Evolutionary conservation across 805 yeast species (phyloP), one percentile per base, ranked within the genome.

Genomic region (Nakazawaea ishiwadae): DNA sequence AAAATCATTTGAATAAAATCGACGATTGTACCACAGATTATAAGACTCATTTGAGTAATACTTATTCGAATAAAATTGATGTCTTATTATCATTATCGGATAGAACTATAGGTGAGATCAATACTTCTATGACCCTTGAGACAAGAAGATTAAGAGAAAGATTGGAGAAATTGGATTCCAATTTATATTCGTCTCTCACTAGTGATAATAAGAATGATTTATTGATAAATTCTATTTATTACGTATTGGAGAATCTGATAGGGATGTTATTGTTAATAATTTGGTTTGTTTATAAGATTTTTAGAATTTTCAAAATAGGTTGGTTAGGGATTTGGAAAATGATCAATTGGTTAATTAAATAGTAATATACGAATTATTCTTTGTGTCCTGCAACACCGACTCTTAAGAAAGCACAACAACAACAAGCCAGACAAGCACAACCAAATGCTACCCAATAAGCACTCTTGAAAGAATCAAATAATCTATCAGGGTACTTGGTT

Each of bases 31-130:
- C 45, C 5, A 39, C 37, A 11, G 33, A 33, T 11, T 40, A 47
- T 32, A 44, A 31, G 17, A 20, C 24, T 17, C 37, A 36, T 5
- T 31, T 47, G 40, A 26, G 32, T 21, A 33, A 39, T 16, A 34
- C 39, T 15, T 47, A 42, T 39, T 29, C 58, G 48, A 69, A 69
- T 70, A 42, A 69, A 68, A 53, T 81, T 30, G 89, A 83, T 51
- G 78, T 74, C 37, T 54, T 81, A 42, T 62, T 83, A 35, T 77
- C 81, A 12, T 66, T 70, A 28, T 77, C 84, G 39, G 89, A 83
- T 59, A 64, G 90, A 48, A 72, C 83, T 9, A 74, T 80, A 44
- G 83, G 87, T 46, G 90, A 82, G 52, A 77, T 84, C 40, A 84
- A 79, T 55, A 83, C 91, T 0, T 79, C 88, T 1, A 57, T 82